Base-by-base conservation (phyloP, 2,329 filamentous ascomycete species). In the Onygena corvina region DNA sequence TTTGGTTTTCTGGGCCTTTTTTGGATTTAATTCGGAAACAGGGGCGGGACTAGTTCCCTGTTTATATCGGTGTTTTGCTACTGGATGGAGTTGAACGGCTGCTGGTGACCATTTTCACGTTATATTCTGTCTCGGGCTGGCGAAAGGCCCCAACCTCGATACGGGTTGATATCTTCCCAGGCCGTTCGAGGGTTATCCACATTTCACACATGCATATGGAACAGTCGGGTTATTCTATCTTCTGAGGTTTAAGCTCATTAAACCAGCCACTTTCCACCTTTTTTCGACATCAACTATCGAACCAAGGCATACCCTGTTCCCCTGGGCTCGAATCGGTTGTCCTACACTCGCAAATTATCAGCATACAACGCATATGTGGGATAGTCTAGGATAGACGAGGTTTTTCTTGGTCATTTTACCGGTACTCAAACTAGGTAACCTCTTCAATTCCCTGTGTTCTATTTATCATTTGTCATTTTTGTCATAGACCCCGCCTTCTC, bases 21-120 rank as follows among this genome's bases (percentile, higher is more conserved):
- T 40, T 21, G 36, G 9, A 40, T 40, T 40, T 40, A 40, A 20
- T 40, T 40, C 36, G 27, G 36, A 21, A 21, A 40, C 20, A 40
- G 36, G 25, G 9, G 18, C 11, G 36, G 18, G 25, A 8, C n/a
- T 23, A 23, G 18, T 23, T n/a, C 25, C 36, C 36, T 40, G 36
- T 23, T 40, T 21, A 12, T 18, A 40, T 40, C 36, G 36, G 36
- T 23, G 36, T 40, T 40, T 23, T 12, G 36, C 36, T 40, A 40
- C 36, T 40, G 36, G 36, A 21, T 21, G 36, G 36, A 40, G 36
- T 40, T 40, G 6, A 25, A 40, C 36, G 36, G 36, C n/a, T n/a
- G n/a, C n/a, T 40, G 18, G 36, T 8, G 25, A 40, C 25, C 36
- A 40, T 23, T 12, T 40, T 40, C n/a, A 23, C 25, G 12, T 40